These are phyloP conservation scores for Amoebophrya sp. DNA, from an alignment of 169 alveolate species.

Conservation along the genomic window DNA sequence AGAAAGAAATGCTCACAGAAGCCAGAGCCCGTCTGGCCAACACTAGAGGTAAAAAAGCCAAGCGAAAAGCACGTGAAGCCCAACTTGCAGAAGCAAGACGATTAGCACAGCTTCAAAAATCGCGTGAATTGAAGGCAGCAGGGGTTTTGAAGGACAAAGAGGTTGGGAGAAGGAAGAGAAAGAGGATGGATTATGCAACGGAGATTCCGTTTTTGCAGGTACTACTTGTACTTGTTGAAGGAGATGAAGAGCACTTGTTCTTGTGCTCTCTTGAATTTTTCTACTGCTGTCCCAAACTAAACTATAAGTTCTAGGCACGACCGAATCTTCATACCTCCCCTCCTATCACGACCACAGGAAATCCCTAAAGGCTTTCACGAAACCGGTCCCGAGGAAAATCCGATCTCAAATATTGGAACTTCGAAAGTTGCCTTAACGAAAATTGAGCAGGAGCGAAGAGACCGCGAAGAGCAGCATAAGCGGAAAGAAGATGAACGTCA, in stretches of 20 bases:
- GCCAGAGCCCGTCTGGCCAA: slow-evolving; percentile 97
- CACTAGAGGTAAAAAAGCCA: slow-evolving; percentile 96
- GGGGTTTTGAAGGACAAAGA: slow-evolving; percentile 75
- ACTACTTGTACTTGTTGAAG: too few relatives aligned
- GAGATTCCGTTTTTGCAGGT: slow-evolving; percentile 93
- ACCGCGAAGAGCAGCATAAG: slow-evolving; percentile 76
- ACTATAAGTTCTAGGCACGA: too few relatives aligned
- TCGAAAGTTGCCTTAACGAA: slow-evolving; percentile 59
- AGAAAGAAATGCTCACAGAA: slow-evolving; percentile 83
- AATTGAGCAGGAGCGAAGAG: slow-evolving; percentile 80
- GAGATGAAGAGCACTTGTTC: too few relatives aligned
- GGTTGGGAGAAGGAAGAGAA: slow-evolving; percentile 66
- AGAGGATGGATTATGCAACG: slow-evolving; percentile 83
- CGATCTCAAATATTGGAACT: slow-evolving; percentile 56
- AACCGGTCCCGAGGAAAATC: slow-evolving; percentile 74
- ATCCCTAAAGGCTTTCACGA: slow-evolving; percentile 89
- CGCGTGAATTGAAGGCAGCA: slow-evolving; percentile 97
- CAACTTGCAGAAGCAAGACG: slow-evolving; percentile 94
- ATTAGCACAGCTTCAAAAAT: slow-evolving; percentile 89
- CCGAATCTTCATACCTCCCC: too few relatives aligned
- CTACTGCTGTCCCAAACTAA: too few relatives aligned
- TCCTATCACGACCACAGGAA: too few relatives aligned
- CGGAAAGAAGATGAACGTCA: slow-evolving; percentile 80
- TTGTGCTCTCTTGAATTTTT: too few relatives aligned
- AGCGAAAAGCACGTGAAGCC: slow-evolving; percentile 95